Base-by-base conservation (phyloP, 208 protist genomes). In the Wallacemonas collosoma region DNA sequence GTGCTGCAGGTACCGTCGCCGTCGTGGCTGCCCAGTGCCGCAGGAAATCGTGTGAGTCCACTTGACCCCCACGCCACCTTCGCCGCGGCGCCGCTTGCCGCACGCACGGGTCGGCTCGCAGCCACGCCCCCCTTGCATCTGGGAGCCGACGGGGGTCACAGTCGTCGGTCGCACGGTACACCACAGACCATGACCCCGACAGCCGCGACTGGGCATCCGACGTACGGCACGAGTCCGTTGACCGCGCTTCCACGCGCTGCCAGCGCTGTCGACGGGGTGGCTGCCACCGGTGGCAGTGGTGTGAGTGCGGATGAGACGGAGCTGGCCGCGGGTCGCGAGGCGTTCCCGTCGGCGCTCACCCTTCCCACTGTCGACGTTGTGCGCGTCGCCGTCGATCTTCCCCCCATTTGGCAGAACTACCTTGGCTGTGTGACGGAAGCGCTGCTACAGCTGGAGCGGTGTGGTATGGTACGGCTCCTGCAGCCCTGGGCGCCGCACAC, bases 381-480 rank as follows among this genome's bases (percentile, higher is more conserved):
- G 5, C 64, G 43, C 47, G 68, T 83, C 39, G 43, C 75, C 2
- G 51, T 85, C 4, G 76, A 84, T 39, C 72, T 86, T 48, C 76
- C 72, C 8, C 39, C 15, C 26, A 76, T 66, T 14, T 91, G 73
- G 77, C 72, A 68, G 43, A 76, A 74, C 50, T 69, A 84, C 53
- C 54, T 79, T 35, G 51, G 58, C 54, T 80, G 83, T 11, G 86
- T 92, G 8, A 71, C 82, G 14, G 89, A 94, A 66, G 89, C 89
- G 1, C 63, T 94, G 43, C 85, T 85, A 40, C 89, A 94, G 63
- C 69, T 92, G 44, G 83, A 89, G 71, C 67, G 73, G 48, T 75
- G 78, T 54, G 81, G 87, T 70, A 79, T 86, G 26, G 72, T 92
- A 12, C 72, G 81, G 15, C 73, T 91, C 15, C 76, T 90, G 39